phyloP scores from a whole-genome alignment of 257 asterid genomes.

The Anisodus tanguticus region DNA sequence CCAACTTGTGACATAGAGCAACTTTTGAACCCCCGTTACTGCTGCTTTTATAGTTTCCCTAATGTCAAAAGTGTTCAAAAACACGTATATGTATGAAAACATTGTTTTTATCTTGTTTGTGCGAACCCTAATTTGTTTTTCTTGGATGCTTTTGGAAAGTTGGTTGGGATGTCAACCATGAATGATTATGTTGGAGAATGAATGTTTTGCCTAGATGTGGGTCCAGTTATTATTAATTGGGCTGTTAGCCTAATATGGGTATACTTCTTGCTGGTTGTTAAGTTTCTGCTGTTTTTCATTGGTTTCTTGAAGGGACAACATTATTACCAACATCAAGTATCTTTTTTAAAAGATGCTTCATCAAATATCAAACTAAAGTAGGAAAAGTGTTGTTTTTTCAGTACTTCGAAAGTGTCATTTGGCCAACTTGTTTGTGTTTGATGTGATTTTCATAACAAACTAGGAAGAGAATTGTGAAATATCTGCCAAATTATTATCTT shows the following conservation, averaged over 20 bases:
- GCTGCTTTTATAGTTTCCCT: too few species aligned
- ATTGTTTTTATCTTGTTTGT: not conserved
- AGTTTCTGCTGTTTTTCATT: not conserved
- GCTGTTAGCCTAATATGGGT: not conserved
- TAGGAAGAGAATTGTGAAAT: not conserved
- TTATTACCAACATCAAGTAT: not conserved
- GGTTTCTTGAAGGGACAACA: not conserved
- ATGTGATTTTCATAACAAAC: not conserved
- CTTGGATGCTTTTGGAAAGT: not conserved
- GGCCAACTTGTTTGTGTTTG: not conserved
- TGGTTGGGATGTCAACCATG: not conserved
- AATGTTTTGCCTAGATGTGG: not conserved
- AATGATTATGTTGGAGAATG: not conserved
- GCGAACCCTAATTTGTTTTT: not conserved
- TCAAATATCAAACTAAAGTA: not conserved
- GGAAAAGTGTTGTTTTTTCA: not conserved
- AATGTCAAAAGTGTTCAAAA: not conserved
- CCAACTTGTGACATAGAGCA: too few species aligned
- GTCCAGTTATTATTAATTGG: not conserved
- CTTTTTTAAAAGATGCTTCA: not conserved
- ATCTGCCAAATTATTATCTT: not conserved
- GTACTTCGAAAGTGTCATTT: not conserved
- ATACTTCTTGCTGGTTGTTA: not conserved
- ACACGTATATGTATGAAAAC: not conserved
- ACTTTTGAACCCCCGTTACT: not conserved